Percentiles rank a stretch among this genome's conserved stretches.
phyloP scores from a whole-genome alignment of 2,329 filamentous ascomycete species.

The Penicillium sclerotiorum region DNA sequence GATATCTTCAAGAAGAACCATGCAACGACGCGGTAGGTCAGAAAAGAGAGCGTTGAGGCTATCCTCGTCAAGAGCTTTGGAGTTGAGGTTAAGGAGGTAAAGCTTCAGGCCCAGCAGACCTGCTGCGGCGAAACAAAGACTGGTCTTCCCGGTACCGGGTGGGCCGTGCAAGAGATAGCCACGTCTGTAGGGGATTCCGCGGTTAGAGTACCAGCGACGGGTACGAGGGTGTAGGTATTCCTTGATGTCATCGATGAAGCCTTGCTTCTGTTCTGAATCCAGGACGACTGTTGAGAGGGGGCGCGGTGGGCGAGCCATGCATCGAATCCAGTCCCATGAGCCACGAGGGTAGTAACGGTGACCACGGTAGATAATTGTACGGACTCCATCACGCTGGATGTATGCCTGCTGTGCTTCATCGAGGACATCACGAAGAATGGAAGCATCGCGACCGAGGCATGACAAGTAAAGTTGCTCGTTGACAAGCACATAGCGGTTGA shows the following conservation, averaged over 20 bases:
- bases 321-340: constrained; percentile 35
- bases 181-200: constrained; percentile 81
- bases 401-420: constrained; percentile 40
- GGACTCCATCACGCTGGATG: constrained; percentile 38
- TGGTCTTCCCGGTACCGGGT: constrained; percentile 78
- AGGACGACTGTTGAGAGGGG: constrained; percentile 60
- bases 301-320: constrained; percentile 50
- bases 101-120: constrained; percentile 71
- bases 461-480: constrained; percentile 38
- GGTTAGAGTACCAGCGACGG: constrained; percentile 74
- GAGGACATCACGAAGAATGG: constrained; percentile 38
- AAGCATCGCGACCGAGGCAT: constrained; percentile 38
- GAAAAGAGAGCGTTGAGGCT: constrained; percentile 65
- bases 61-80: constrained; percentile 65
- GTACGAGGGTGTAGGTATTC: constrained; percentile 58
- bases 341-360: constrained; percentile 22
- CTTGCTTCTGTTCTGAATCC: constrained; percentile 52
- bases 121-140: constrained; percentile 69
- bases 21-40: constrained; percentile 68
- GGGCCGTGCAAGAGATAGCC: constrained; percentile 83
- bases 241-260: constrained; percentile 57
- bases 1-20: constrained; percentile 76
- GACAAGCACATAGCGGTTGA: constrained; percentile 20
- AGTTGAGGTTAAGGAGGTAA: constrained; percentile 71
- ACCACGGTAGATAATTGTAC: constrained; percentile 44